Evolutionary conservation across 441 rosid genomes (phyloP).

Genomic region (Syzygium syzygioides): DNA sequence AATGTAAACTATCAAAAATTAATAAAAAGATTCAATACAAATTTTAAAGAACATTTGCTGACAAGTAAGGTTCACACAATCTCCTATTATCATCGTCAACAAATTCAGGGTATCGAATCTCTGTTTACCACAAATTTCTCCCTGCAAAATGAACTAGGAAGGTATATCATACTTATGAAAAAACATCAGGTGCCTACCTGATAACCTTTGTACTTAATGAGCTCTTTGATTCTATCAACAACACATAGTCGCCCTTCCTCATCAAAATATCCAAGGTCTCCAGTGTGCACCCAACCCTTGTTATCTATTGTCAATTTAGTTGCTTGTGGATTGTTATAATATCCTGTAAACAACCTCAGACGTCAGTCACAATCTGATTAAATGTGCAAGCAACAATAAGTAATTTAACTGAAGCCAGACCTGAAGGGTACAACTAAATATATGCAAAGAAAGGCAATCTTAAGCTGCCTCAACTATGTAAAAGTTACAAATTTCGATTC

Average conservation of each 20-base stretch:
- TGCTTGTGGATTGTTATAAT: slow-evolving; percentile 49
- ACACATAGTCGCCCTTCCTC: slow-evolving; percentile 58
- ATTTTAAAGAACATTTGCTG: background rate
- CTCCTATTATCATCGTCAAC: background rate
- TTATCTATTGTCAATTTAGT: slow-evolving; percentile 46
- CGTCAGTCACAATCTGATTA: background rate
- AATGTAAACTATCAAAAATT: background rate
- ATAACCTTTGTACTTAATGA: slow-evolving; percentile 71
- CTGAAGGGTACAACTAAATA: background rate
- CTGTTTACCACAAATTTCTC: background rate
- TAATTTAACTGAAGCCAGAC: background rate
- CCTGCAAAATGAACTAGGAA: background rate
- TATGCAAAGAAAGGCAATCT: background rate
- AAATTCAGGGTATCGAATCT: background rate
- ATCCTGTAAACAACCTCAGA: slow-evolving; percentile 34
- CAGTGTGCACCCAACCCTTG: slow-evolving; percentile 58
- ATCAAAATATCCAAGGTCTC: slow-evolving; percentile 77
- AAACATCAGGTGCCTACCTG: slow-evolving; percentile 30
- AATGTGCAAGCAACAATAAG: background rate
- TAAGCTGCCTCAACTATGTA: background rate
- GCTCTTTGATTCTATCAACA: slow-evolving; percentile 72
- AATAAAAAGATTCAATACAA: background rate
- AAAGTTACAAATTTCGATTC: background rate
- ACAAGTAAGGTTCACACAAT: background rate
- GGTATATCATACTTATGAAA: background rate